Percentiles rank a stretch among this genome's conserved stretches.
These are phyloP conservation scores for Trichoderma sp. DNA, from an alignment of 2,329 filamentous ascomycete genomes.

Conservation along the genomic window DNA sequence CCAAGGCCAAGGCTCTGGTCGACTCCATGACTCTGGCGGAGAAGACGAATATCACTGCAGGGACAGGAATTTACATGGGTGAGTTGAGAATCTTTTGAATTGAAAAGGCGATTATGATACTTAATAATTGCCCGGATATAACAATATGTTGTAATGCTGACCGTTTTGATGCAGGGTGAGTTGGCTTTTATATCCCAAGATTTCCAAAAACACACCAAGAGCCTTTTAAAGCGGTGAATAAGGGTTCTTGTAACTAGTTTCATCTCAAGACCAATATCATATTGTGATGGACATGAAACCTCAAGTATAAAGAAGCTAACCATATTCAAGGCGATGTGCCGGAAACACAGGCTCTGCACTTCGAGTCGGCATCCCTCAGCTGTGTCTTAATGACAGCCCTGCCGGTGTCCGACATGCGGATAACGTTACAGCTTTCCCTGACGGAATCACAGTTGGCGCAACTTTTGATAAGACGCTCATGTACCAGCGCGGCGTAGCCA, in stretches of 20 bases:
- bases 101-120: background rate
- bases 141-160: background rate
- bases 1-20: constrained; percentile 65
- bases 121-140: background rate
- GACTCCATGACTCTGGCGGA: constrained; percentile 75
- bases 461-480: constrained; percentile 73
- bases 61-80: constrained; percentile 70
- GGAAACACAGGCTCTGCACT: constrained; percentile 72
- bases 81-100: constrained; percentile 19
- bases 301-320: background rate
- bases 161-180: constrained; percentile 12
- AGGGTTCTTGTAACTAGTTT: background rate
- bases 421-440: constrained; percentile 72
- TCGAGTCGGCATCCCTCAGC: constrained; percentile 67
- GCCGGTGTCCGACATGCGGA: constrained; percentile 71
- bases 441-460: constrained; percentile 73
- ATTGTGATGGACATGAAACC: too few relatives aligned
- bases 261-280: background rate
- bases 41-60: constrained; percentile 74
- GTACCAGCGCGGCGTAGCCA: constrained; percentile 62
- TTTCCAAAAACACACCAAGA: background rate
- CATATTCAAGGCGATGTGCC: constrained; percentile 55
- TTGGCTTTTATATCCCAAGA: background rate
- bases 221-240: background rate
- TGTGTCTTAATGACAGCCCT: constrained; percentile 70